Evolutionary conservation across 805 yeast species (phyloP), one percentile per base, ranked within the genome.

Genomic region (Starmera pachycereana): DNA sequence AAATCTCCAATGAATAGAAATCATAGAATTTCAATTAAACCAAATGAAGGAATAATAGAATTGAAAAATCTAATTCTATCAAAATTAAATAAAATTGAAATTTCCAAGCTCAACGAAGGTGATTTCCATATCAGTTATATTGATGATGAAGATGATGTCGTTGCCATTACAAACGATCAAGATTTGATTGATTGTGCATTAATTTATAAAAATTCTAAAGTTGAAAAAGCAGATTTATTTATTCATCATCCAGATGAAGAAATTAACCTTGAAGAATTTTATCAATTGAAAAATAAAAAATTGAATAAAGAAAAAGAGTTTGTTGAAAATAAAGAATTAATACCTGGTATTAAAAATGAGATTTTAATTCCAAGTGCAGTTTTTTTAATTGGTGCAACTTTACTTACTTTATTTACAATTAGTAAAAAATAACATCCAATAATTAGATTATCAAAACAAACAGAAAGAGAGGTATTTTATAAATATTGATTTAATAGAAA

Each of bases 101-200:
- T 68, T 13, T 57, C 47, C 7, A 41, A 50, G 5, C 46, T 72
- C 4, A 66, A 68, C 13, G 33, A 44, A 6, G 65, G 61, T 8
- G 50, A 44, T 1, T 80, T 76, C 58, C 87, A 86, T 0, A 72
- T 86, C 39, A 78, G 88, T 41, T 86, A 86, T 48, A 56, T 78
- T 28, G 96, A 87, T 52, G 95, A 86, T 51, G 95, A 87, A 51
- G 82, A 84, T 12, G 96, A 87, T 54, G 62, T 81, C 12, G 84
- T 87, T 19, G 78, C 86, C 1, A 74, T 87, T 32, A 81, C 92
- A 0, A 71, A 82, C 4, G 82, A 81, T 50, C 72, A 71, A 50
- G 96, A 87, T 53, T 68, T 87, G 42, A 52, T 65, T 16, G 95
- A 86, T 47, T 85, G 95, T 54, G 76, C 81, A n/a, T 57, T 60